Conservation (phyloP, 257 asterid genomes). For the Jaltomata sinuosa region DNA sequence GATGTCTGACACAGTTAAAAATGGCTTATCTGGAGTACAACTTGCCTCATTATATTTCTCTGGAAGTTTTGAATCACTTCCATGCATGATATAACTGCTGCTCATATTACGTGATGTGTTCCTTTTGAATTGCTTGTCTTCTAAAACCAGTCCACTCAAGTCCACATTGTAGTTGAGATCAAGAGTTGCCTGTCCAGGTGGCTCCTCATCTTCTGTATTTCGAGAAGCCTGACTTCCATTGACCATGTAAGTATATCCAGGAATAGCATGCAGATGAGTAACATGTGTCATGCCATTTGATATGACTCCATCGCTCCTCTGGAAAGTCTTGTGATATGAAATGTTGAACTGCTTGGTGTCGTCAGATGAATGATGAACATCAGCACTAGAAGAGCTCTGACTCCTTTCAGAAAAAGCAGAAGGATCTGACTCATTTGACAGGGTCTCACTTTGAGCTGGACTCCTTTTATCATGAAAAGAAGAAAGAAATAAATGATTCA, state of each 20-base stretch:
- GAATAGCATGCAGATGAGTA: conserved; percentile 33
- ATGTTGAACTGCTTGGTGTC: conserved; percentile 28
- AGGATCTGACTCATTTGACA: conserved; percentile 66
- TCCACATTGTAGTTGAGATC: conserved; percentile 23
- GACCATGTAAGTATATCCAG: conserved; percentile 31
- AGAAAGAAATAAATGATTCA: neutral
- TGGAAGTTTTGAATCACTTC: conserved; percentile 14
- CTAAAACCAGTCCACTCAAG: conserved; percentile 15
- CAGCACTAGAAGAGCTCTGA: conserved; percentile 34
- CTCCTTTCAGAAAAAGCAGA: conserved; percentile 48
- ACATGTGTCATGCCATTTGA: conserved; percentile 23
- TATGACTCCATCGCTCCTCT: conserved; percentile 20
- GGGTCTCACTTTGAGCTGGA: conserved; percentile 55
- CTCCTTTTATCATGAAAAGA: conserved; percentile 35
- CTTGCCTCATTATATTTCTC: conserved; percentile 17
- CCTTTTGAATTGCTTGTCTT: conserved; percentile 19
- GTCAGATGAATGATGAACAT: conserved; percentile 23
- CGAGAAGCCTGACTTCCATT: conserved; percentile 30
- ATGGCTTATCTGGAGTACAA: conserved; percentile 35
- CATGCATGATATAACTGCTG: conserved; percentile 12
- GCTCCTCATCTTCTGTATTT: conserved; percentile 24
- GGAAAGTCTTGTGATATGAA: conserved; percentile 34
- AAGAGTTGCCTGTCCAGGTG: conserved; percentile 11
- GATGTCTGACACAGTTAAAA: conserved; percentile 60
- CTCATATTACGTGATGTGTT: conserved; percentile 17